Conservation (phyloP, 2,329 filamentous ascomycete genomes). For the Pyricularia pennisetigena region DNA sequence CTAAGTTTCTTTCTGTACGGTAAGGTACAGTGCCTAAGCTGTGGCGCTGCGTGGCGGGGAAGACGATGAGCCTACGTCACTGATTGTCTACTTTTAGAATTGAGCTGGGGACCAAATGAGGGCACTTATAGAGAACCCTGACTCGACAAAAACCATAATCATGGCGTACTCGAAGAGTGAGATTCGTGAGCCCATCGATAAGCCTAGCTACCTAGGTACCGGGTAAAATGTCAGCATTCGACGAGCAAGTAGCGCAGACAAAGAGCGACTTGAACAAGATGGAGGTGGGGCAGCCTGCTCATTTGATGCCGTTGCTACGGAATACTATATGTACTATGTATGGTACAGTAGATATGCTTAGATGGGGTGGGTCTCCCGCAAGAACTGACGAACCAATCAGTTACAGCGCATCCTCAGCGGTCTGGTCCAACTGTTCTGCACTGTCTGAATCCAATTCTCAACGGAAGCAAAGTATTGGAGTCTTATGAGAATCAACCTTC, state of each 20-base stretch:
- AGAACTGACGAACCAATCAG: background rate
- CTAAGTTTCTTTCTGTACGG: background rate
- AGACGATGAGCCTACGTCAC: background rate
- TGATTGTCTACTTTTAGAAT: background rate
- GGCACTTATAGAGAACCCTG: background rate
- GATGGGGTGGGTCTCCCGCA: too few species aligned
- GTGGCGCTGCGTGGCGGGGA: background rate
- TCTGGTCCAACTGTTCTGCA: background rate
- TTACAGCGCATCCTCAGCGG: background rate
- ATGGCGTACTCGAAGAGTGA: background rate
- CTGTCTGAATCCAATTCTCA: background rate
- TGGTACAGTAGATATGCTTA: too few species aligned
- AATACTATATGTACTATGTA: background rate
- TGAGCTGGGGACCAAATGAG: background rate
- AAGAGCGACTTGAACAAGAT: background rate
- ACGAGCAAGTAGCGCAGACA: background rate
- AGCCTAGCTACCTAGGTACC: background rate
- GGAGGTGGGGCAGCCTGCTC: background rate
- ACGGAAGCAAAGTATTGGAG: background rate
- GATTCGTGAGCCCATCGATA: background rate
- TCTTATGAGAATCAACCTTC: background rate
- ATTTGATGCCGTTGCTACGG: background rate
- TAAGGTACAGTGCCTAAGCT: background rate
- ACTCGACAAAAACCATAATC: background rate
- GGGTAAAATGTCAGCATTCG: background rate